Base-by-base conservation (phyloP, 2,329 filamentous ascomycete genomes). In the Penicillium sp. region DNA sequence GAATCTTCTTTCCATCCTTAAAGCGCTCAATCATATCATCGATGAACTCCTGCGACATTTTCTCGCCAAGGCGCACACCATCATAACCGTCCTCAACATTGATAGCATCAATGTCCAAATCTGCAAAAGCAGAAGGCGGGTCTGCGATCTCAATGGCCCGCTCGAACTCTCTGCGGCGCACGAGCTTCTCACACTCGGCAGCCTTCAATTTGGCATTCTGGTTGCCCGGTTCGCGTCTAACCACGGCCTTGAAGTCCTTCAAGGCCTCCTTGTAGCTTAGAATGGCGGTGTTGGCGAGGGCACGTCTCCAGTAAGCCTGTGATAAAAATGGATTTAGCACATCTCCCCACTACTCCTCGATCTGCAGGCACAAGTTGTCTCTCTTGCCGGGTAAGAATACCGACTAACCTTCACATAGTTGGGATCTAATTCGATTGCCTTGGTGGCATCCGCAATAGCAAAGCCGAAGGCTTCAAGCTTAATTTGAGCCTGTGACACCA, bases 21-120 rank as follows among this genome's bases (percentile, higher is more conserved):
- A 99, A 99, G 33, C 94, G 83, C 75, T 94, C 85, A 56, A 91
- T 93, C 93, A 97, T 97, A 78, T 99, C 93, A 68, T 95, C 90
- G 68, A 99, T 90, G 71, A 99, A 99, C 69, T 97, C 93, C 66
- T 93, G 86, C 1, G 93, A 97, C 92, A 99, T 99, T 73, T 89
- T 84, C 40, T 84, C 88, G n/a, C 67, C 75, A 53, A 99, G 79
- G 56, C 82, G 83, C 23, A 87, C 88, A 60, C 94, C 94, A 70
- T 99, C 94, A 70, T 99, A 99, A 55, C 83, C 83, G 23, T 87
- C 79, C 61, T 97, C 93, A 19, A 99, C 86, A 12, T 81, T 80
- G 76, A 99, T 97, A 55, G 88, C 84, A 59, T 94, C 91, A 59
- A 99, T 76, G 70, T 97, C 91, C 62, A 99, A 82, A 2, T 90